Conservation (phyloP, 371 early-diverging fungal genomes). For the Actinomucor elegans region DNA sequence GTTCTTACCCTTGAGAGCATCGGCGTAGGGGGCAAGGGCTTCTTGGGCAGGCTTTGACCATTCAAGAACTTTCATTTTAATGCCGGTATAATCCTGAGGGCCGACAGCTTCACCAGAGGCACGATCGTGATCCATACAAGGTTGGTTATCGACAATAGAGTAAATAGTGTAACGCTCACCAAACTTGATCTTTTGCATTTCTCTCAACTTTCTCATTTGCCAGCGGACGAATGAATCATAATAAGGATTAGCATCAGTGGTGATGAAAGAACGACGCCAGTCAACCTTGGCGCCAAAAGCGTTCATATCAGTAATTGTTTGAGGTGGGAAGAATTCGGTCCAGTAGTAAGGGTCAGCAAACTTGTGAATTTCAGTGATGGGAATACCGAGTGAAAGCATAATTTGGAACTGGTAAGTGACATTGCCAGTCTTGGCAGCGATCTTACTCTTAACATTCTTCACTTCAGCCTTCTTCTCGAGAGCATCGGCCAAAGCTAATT, state of each 20-base stretch:
- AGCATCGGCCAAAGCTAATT: constrained; percentile 46
- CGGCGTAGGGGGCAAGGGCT: constrained; percentile 41
- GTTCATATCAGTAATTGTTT: constrained; percentile 82
- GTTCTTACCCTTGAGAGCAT: constrained; percentile 69
- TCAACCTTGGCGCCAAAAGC: constrained; percentile 93
- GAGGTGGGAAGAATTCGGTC: constrained; percentile 96
- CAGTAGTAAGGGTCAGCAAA: constrained; percentile 97
- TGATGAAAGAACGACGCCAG: constrained; percentile 99
- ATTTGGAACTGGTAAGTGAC: constrained; percentile 96
- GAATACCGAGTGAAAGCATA: constrained; percentile 92
- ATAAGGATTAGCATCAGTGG: constrained; percentile 99
- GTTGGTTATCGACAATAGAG: constrained; percentile 96
- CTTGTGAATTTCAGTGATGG: constrained; percentile 85
- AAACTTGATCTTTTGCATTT: constrained; percentile 88
- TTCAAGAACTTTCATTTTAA: constrained; percentile 83
- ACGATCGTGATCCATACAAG: constrained; percentile 99
- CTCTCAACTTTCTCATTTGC: constrained; percentile 97
- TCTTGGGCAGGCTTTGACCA: constrained; percentile 62
- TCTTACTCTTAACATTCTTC: constrained; percentile 84
- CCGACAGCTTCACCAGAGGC: constrained; percentile 97
- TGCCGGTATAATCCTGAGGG: constrained; percentile 95
- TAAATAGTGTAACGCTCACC: constrained; percentile 99
- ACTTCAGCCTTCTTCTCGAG: constrained; percentile 48
- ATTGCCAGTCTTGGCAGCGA: constrained; percentile 84
- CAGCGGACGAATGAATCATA: constrained; percentile 99